These are phyloP conservation scores for Zasmidium citrigriseum DNA, from an alignment of 2,329 filamentous ascomycete genomes.

Conservation along the genomic window DNA sequence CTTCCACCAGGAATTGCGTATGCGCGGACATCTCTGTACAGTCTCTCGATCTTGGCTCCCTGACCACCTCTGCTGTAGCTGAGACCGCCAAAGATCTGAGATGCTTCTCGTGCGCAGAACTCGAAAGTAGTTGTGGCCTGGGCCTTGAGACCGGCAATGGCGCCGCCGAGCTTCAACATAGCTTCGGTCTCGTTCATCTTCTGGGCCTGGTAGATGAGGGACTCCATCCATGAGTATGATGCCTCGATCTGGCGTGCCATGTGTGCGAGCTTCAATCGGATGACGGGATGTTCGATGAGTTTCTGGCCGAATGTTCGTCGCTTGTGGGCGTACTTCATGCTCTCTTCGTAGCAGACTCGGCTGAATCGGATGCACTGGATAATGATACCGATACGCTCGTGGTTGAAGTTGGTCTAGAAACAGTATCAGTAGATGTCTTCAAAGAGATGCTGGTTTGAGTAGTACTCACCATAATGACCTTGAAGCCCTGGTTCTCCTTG, in stretches of 20 bases:
- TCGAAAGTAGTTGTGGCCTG: slow-evolving; percentile 94
- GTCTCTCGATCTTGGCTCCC: slow-evolving; percentile 89
- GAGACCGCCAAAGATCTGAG: slow-evolving; percentile 94
- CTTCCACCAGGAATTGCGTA: slow-evolving; percentile 93
- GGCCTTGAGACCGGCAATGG: slow-evolving; percentile 91
- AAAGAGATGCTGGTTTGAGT: too few relatives aligned
- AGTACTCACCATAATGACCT: slow-evolving; percentile 99
- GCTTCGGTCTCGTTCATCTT: slow-evolving; percentile 93
- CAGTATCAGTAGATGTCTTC: too few relatives aligned
- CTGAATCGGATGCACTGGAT: slow-evolving; percentile 96
- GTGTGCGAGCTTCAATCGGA: slow-evolving; percentile 85
- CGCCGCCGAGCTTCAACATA: slow-evolving; percentile 91
- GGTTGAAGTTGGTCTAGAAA: slow-evolving; percentile 99
- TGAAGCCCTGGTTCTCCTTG: slow-evolving; percentile 98
- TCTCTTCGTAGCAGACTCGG: slow-evolving; percentile 95
- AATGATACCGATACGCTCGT: slow-evolving; percentile 97
- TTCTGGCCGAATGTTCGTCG: slow-evolving; percentile 94
- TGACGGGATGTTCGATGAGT: slow-evolving; percentile 89
- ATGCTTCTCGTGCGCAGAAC: slow-evolving; percentile 94
- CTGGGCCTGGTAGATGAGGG: slow-evolving; percentile 87
- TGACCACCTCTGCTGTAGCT: slow-evolving; percentile 92
- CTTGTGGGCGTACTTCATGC: slow-evolving; percentile 96
- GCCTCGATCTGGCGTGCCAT: slow-evolving; percentile 99
- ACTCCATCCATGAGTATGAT: slow-evolving; percentile 96
- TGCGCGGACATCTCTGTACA: slow-evolving; percentile 92